Percentiles rank a stretch among this genome's conserved stretches.
phyloP scores from a whole-genome alignment of 352 stramenopile species.

The Plasmopara halstedii region DNA sequence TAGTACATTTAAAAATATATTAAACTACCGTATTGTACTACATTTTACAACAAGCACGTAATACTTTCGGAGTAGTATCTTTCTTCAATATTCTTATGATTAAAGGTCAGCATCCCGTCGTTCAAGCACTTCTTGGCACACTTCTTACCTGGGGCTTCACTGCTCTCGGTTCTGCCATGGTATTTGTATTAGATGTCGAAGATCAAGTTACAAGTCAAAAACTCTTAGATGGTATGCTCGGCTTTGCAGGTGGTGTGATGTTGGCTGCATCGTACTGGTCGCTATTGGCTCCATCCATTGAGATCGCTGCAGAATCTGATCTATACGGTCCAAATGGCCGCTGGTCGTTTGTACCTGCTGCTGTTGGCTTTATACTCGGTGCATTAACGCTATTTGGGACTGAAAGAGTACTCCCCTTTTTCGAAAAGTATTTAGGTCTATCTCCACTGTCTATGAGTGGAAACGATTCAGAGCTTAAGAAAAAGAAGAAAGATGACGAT shows the following conservation, averaged over 20 bases:
- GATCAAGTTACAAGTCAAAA: conserved; percentile 67
- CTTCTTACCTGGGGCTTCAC: conserved; percentile 82
- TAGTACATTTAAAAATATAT: too few relatives aligned
- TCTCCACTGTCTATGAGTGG: conserved; percentile 40
- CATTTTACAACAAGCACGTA: too few relatives aligned
- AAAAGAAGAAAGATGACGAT: conserved; percentile 32
- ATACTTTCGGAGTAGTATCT: too few relatives aligned
- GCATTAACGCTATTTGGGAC: conserved; percentile 67
- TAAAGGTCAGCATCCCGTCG: conserved; percentile 56
- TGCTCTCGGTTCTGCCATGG: conserved; percentile 63
- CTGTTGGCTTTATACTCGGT: conserved; percentile 77
- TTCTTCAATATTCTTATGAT: conserved; percentile 40
- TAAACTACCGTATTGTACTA: too few relatives aligned
- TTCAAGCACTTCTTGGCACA: conserved; percentile 77
- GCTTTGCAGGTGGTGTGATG: conserved; percentile 88
- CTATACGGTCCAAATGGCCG: conserved; percentile 65
- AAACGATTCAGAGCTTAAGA: conserved; percentile 37
- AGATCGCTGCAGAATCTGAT: conserved; percentile 76
- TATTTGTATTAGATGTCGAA: conserved; percentile 78
- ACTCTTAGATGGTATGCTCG: conserved; percentile 79
- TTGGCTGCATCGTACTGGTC: conserved; percentile 87
- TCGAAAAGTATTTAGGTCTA: conserved; percentile 38
- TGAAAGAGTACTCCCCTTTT: conserved; percentile 49
- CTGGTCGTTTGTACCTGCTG: conserved; percentile 76
- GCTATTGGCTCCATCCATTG: conserved; percentile 75